Base-by-base conservation (phyloP, 768 basidiomycete species). In the Leccinum subgranulosum region DNA sequence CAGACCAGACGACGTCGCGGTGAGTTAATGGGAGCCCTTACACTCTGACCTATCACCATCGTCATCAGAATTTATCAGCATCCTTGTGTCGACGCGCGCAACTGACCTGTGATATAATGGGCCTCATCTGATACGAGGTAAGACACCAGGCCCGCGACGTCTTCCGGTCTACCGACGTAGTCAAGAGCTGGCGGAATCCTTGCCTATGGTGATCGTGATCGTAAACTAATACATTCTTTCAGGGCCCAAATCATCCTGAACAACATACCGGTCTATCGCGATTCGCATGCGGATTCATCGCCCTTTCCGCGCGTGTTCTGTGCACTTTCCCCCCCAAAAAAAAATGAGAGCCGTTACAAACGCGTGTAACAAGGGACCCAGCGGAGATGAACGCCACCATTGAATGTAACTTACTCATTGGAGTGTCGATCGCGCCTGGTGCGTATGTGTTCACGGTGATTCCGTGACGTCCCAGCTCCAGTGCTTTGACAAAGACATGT, bases 361-460 rank as follows among this genome's bases (percentile, higher is more conserved):
- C 43, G 10, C 28, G 12, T 23, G 9, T 49, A 17, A 6, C 52
- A 53, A 12, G 19, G 14, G 45, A 14, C 36, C 14, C 19, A 29
- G 14, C 45, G 47, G 49, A 51, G n/a, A 54, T n/a, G 29, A 33
- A 51, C 28, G 23, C 10, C 46, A 55, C 73, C 67, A 39, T n/a
- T 23, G 23, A 23, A 23, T 17, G 36, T 39, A 39, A 39, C 36
- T 39, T 58, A 57, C 60, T 27, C 31, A 53, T 57, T 11, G 47
- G 47, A 9, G 48, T 62, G 19, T 55, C 34, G 28, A 56, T 60
- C 17, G 49, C 63, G 7, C 62, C 62, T 3, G 53, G 67, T 2
- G 45, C 77, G 51, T 78, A 77, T 2, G 75, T 72, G 36, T 80
- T 80, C 17, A 77, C 77, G 1, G 74, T 78, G 34, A 79, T 80